Conservation (phyloP, 257 asterid species). For the Solanum raphanifolium region DNA sequence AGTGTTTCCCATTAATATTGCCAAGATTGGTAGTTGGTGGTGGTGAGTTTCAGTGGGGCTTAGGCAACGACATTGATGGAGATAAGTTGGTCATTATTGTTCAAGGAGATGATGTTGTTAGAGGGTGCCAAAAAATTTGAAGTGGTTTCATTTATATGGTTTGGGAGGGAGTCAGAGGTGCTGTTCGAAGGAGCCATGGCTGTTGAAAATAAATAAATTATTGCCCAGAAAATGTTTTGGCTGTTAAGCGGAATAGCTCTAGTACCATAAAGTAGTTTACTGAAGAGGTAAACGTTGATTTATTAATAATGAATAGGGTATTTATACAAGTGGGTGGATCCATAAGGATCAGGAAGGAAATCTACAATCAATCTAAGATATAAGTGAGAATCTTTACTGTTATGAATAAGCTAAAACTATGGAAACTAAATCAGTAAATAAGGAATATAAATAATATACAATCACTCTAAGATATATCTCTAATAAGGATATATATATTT, state of each 20-base stretch:
- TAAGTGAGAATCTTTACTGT: too few relatives aligned
- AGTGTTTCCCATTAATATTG: neutral
- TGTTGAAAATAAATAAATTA: neutral
- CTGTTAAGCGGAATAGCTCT: neutral
- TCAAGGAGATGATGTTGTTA: neutral
- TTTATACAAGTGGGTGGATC: too few relatives aligned
- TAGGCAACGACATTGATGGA: neutral
- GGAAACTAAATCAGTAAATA: too few relatives aligned
- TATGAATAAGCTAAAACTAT: too few relatives aligned
- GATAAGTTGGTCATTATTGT: neutral
- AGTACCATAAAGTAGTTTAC: neutral
- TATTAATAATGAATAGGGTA: too few relatives aligned
- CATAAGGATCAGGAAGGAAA: too few relatives aligned
- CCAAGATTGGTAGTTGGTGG: neutral
- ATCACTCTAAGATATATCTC: too few relatives aligned
- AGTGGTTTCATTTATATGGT: neutral
- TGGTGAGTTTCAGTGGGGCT: neutral
- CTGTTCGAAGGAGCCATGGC: too few relatives aligned
- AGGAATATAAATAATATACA: too few relatives aligned
- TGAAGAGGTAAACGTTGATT: neutral
- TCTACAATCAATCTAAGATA: too few relatives aligned
- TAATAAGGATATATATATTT: too few relatives aligned
- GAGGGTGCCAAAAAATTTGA: neutral
- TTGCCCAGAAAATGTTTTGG: neutral
- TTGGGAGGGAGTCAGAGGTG: neutral